Evolutionary conservation across 805 yeast species (phyloP).

Genomic region (Priceomyces fermenticarens): DNA sequence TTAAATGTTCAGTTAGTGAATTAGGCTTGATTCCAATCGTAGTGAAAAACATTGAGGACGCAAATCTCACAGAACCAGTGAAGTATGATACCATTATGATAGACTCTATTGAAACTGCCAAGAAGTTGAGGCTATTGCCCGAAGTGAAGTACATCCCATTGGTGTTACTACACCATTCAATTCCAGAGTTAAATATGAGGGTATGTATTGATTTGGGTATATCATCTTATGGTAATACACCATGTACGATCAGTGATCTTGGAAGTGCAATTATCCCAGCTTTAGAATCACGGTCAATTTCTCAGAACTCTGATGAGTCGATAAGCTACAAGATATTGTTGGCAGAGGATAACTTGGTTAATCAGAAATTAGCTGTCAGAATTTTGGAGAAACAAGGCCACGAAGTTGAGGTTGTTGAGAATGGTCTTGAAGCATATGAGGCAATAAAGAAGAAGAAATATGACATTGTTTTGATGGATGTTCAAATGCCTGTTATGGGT

Average conservation of each 20-base stretch:
- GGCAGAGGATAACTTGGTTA: conserved; percentile 85
- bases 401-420: conserved; percentile 78
- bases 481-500: conserved; percentile 95
- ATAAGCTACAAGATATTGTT: conserved; percentile 69
- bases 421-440: conserved; percentile 79
- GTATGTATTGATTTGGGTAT: conserved; percentile 83
- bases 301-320: conserved; percentile 76
- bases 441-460: conserved; percentile 65
- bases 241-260: conserved; percentile 76
- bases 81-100: conserved; percentile 79
- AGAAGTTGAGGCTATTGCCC: conserved; percentile 61
- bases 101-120: conserved; percentile 74
- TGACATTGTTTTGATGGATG: conserved; percentile 88
- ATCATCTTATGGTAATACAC: conserved; percentile 84
- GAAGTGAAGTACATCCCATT: conserved; percentile 84
- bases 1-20: conserved; percentile 48
- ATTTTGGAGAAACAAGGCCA: conserved; percentile 86
- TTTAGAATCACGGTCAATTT: conserved; percentile 75
- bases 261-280: conserved; percentile 86
- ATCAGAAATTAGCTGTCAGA: conserved; percentile 82
- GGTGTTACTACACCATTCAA: conserved; percentile 71
- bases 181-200: conserved; percentile 76
- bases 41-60: conserved; percentile 55
- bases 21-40: conserved; percentile 63
- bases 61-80: conserved; percentile 52